These are phyloP conservation scores for Thielaviopsis punctulata DNA, from an alignment of 2,329 filamentous ascomycete species.

Conservation along the genomic window DNA sequence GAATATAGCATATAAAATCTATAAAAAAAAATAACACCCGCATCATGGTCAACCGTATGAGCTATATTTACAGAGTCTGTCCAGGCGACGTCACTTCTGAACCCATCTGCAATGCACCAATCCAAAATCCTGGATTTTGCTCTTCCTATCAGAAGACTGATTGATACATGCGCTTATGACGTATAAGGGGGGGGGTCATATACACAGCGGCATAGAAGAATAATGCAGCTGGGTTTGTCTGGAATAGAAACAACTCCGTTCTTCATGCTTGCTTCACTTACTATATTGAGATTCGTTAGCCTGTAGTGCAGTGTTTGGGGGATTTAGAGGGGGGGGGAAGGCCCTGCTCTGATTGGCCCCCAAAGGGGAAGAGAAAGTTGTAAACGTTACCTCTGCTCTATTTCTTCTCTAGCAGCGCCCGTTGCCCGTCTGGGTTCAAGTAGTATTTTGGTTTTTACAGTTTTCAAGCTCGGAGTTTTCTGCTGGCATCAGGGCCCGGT, in stretches of 20 bases:
- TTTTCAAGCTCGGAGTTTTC: not conserved
- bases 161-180: not conserved
- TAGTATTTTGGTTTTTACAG: too few relatives aligned
- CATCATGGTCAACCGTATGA: not conserved
- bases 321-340: too few relatives aligned
- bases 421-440: not conserved
- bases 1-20: too few relatives aligned
- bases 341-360: not conserved
- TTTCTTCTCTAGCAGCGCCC: too few relatives aligned
- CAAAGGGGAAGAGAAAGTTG: too few relatives aligned
- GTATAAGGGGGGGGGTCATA: too few relatives aligned
- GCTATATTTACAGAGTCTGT: not conserved
- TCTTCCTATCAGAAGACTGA: not conserved
- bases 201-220: too few relatives aligned
- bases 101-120: too few relatives aligned
- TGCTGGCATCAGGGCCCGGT: not conserved
- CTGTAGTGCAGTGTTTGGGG: too few relatives aligned
- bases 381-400: not conserved
- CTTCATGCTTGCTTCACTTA: too few relatives aligned
- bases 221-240: not conserved
- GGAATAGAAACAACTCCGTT: not conserved
- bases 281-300: not conserved
- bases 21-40: not conserved
- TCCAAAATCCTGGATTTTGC: not conserved
- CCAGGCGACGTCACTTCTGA: not conserved